Percentiles rank a stretch among this genome's conserved stretches.
phyloP scores from a whole-genome alignment of 306 rosid species.

The Neltuma alba region DNA sequence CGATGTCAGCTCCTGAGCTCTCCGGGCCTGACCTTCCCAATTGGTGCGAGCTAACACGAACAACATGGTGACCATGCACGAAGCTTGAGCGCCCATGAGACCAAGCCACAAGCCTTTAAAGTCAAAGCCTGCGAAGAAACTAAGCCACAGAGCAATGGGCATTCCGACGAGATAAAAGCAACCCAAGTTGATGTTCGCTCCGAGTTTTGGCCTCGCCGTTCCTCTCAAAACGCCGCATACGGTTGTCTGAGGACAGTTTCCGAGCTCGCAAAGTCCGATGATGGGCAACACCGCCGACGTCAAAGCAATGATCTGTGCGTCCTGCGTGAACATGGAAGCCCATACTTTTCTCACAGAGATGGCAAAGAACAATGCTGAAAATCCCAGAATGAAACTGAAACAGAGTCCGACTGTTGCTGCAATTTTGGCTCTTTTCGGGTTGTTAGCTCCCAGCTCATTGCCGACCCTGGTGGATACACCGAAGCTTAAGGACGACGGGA shows the following conservation, averaged over 20 bases:
- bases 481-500: slow-evolving; percentile 86
- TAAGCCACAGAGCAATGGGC: slow-evolving; percentile 78
- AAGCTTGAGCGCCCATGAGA: slow-evolving; percentile 74
- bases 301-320: slow-evolving; percentile 62
- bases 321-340: slow-evolving; percentile 83
- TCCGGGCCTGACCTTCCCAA: slow-evolving; percentile 68
- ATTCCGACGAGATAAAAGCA: slow-evolving; percentile 90
- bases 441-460: slow-evolving; percentile 78
- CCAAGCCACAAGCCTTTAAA: slow-evolving; percentile 90
- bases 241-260: slow-evolving; percentile 92
- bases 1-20: slow-evolving; percentile 71
- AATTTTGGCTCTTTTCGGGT: slow-evolving; percentile 58
- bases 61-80: slow-evolving; percentile 78
- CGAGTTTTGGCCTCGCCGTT: slow-evolving; percentile 80
- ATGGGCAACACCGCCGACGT: slow-evolving; percentile 77
- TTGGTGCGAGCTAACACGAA: slow-evolving; percentile 65
- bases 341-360: slow-evolving; percentile 62
- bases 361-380: slow-evolving; percentile 66
- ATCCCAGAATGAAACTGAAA: slow-evolving; percentile 62
- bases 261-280: slow-evolving; percentile 84
- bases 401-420: slow-evolving; percentile 70
- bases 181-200: slow-evolving; percentile 79
- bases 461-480: slow-evolving; percentile 92
- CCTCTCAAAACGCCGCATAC: slow-evolving; percentile 92
- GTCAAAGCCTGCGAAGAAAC: slow-evolving; percentile 73